A percentile compares a stretch with the other conserved stretches of the same genome.
phyloP scores from a whole-genome alignment of 495 filamentous ascomycete genomes.

The Pyrenopolyporus hunteri region DNA sequence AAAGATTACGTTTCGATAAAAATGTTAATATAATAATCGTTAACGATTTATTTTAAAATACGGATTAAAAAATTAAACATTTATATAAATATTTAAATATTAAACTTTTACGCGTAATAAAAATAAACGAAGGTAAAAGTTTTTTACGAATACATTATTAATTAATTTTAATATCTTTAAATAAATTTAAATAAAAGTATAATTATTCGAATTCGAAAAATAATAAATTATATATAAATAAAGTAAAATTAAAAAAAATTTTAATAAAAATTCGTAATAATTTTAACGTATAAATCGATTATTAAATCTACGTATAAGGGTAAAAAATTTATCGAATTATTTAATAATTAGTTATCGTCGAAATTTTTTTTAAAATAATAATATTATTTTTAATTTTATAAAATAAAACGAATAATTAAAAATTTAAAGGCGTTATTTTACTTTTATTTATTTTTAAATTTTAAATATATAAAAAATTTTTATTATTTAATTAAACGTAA shows the following conservation, averaged over 20 bases:
- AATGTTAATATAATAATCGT: slow-evolving; percentile 57
- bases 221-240: not conserved
- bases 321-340: slow-evolving; percentile 1
- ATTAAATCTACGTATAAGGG: not conserved
- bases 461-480: slow-evolving; percentile 3
- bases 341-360: slow-evolving; percentile 3
- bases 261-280: not conserved
- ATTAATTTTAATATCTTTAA: slow-evolving; percentile 4
- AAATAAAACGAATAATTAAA: not conserved
- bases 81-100: slow-evolving; percentile 15
- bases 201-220: not conserved
- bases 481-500: no score
- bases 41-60: slow-evolving; percentile 13
- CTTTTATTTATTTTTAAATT: slow-evolving; percentile 15
- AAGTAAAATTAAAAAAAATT: not conserved
- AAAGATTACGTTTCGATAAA: slow-evolving; percentile 72
- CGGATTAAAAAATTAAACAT: slow-evolving; percentile 2
- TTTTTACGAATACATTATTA: not conserved
- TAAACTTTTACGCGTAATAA: not conserved
- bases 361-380: not conserved
- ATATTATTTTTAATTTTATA: not conserved
- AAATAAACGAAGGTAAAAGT: not conserved
- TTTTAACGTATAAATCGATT: not conserved
- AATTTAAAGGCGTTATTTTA: not conserved
- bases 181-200: slow-evolving; percentile 2